Base-by-base conservation (phyloP, 352 stramenopile genomes). In the Phytophthora cajani region DNA sequence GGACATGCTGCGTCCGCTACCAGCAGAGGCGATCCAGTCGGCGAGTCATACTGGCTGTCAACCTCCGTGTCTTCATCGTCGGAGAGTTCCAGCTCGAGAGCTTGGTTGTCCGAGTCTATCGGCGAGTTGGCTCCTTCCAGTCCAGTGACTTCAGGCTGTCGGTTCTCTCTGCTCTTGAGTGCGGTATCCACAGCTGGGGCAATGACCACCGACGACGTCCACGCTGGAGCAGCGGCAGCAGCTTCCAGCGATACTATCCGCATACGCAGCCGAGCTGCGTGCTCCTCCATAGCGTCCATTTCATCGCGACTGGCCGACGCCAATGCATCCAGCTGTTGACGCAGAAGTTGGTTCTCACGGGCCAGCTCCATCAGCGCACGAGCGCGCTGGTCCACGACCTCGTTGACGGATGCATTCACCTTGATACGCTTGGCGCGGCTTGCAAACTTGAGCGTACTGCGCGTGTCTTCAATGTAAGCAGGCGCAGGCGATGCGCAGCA, bases 381-480 rank as follows among this genome's bases (percentile, higher is more conserved):
- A 21, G 74, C 57, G 32, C 77, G 70, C 57, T 80, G 62, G 42
- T 82, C 77, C 21, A 79, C 58, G 1, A 86, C 75, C 56, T 87
- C 77, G 27, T 87, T 87, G 16, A 84, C 74, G 3, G 58, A 59
- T 3, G 78, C 74, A 14, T 81, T 77, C 23, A 81, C 63, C 71
- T 94, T 95, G 52, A 97, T 90, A 12, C 84, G 81, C 71, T 93
- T 92, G 70, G 95, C 94, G 21, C 91, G 85, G 25, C 88, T 91
- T 44, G 94, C 94, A 73, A 98, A 98, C 61, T 97, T 94, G 38
- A 98, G 82, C 16, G 94, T 98, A 54, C 88, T 93, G 5, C 97
- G 78, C 3, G 90, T 98, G 58, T 97, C 87, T 59, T 96, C 87
- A n/a, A 90, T 84, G 42, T 94, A 89, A 3, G 79, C 75, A 46